A percentile compares a stretch with the other conserved stretches of the same genome.
phyloP scores from a whole-genome alignment of 495 filamentous ascomycete genomes.

The Lasiosphaeria hispida region DNA sequence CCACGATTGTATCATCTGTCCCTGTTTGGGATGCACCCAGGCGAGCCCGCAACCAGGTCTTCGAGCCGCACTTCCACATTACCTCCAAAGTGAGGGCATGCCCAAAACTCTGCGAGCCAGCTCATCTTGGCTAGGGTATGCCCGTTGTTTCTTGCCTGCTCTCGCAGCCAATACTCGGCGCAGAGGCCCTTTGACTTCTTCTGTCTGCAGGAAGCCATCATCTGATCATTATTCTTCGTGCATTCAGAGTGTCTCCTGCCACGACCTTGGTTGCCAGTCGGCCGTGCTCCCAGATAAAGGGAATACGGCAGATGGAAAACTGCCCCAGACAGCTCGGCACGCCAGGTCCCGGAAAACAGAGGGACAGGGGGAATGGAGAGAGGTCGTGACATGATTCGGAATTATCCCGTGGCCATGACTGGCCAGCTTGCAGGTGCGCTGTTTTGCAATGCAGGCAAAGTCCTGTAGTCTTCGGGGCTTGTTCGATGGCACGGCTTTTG shows the following conservation, averaged over 20 bases:
- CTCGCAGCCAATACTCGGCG: too few species aligned
- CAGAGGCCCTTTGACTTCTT: too few species aligned
- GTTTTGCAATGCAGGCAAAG: background rate
- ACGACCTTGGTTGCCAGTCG: background rate
- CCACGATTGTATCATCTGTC: background rate
- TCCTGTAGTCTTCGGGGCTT: conserved; percentile 17
- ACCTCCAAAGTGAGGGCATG: too few species aligned
- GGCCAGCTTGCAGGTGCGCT: conserved; percentile 1
- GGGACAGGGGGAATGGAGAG: background rate
- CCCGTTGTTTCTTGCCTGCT: too few species aligned
- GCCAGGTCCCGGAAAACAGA: background rate
- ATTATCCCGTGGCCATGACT: background rate
- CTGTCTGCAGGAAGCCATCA: too few species aligned
- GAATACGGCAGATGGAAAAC: background rate
- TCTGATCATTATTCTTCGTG: too few species aligned
- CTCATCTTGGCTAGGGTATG: too few species aligned
- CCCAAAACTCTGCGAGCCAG: too few species aligned
- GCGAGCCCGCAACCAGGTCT: too few species aligned
- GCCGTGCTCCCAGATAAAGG: background rate
- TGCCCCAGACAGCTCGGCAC: background rate
- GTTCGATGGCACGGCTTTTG: conserved; percentile 11
- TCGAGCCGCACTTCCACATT: too few species aligned
- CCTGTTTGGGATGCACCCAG: too few species aligned
- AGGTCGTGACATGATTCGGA: background rate
- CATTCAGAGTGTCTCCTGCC: background rate